Conservation (phyloP, 169 alveolate species). For the Plasmodium falciparum region DNA sequence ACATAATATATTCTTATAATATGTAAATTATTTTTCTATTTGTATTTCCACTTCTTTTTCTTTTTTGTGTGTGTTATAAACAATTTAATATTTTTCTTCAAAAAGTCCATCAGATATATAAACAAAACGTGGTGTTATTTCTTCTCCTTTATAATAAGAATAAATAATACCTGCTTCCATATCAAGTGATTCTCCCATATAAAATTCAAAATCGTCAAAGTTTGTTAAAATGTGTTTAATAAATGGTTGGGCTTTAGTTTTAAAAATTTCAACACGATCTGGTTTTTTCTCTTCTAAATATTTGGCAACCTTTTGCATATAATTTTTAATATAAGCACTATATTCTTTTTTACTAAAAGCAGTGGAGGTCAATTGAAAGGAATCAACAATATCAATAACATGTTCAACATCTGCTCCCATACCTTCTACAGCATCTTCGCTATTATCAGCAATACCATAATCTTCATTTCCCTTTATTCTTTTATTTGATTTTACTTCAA, state of each 20-base stretch:
- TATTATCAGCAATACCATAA: conserved; percentile 92
- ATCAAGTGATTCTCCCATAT: conserved; percentile 93
- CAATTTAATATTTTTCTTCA: conserved; percentile 90
- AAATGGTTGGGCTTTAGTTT: conserved; percentile 90
- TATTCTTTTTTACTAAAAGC: conserved; percentile 94
- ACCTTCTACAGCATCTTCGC: conserved; percentile 90
- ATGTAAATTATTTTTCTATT: too few species aligned
- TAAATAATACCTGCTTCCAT: conserved; percentile 92
- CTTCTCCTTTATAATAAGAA: conserved; percentile 95
- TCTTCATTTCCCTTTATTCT: conserved; percentile 92
- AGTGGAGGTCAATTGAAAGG: conserved; percentile 92
- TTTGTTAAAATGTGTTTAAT: conserved; percentile 92
- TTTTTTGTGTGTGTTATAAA: too few species aligned
- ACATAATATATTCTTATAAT: too few species aligned
- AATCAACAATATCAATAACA: conserved; percentile 93
- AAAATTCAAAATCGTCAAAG: conserved; percentile 94
- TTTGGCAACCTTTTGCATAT: conserved; percentile 90
- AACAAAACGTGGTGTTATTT: conserved; percentile 93
- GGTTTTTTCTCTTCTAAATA: conserved; percentile 91
- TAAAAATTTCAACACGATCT: conserved; percentile 92
- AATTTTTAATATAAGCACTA: conserved; percentile 91
- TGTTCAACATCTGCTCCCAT: conserved; percentile 90
- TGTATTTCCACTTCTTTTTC: too few species aligned
- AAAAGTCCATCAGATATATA: conserved; percentile 93
- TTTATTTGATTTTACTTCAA: conserved; percentile 91